Conservation (phyloP, 2,329 filamentous ascomycete species). For the Septoria linicola region DNA sequence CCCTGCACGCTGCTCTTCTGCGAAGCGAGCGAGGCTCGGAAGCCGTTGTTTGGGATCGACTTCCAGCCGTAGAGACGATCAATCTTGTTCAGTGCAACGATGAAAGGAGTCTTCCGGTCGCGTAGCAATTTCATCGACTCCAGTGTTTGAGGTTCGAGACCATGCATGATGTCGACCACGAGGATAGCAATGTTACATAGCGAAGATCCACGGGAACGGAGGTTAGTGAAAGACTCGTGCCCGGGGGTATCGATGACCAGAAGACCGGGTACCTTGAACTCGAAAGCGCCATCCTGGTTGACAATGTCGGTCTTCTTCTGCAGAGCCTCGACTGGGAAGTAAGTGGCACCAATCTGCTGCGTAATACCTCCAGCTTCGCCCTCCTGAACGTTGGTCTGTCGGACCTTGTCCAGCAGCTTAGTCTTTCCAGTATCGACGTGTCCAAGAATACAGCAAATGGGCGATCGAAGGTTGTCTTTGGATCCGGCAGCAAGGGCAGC, state of each 20-base stretch:
- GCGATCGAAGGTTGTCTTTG: conserved; percentile 90
- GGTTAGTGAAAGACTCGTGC: conserved; percentile 99
- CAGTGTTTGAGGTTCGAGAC: conserved; percentile 91
- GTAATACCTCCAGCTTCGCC: conserved; percentile 99
- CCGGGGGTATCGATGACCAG: conserved; percentile 97
- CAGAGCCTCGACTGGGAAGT: conserved; percentile 94
- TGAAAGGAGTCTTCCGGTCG: conserved; percentile 94
- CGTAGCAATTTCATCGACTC: conserved; percentile 95
- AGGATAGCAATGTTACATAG: conserved; percentile 99
- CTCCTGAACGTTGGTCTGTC: conserved; percentile 97
- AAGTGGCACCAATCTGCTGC: conserved; percentile 98
- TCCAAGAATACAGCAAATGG: conserved; percentile 98
- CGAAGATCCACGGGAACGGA: conserved; percentile 93
- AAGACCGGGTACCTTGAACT: conserved; percentile 96
- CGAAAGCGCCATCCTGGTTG: conserved; percentile 84
- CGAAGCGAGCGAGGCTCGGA: conserved; percentile 83
- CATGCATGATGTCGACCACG: conserved; percentile 99
- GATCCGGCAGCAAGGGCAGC: conserved; percentile 88
- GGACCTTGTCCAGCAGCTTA: conserved; percentile 97
- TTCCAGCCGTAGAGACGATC: conserved; percentile 99
- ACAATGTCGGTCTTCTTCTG: conserved; percentile 89
- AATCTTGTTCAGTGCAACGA: conserved; percentile 98
- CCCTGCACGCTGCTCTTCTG: conserved; percentile 92
- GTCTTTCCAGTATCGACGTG: conserved; percentile 99
- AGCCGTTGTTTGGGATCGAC: conserved; percentile 97